Conservation (phyloP, 768 basidiomycete genomes). For the Suillus plorans region DNA sequence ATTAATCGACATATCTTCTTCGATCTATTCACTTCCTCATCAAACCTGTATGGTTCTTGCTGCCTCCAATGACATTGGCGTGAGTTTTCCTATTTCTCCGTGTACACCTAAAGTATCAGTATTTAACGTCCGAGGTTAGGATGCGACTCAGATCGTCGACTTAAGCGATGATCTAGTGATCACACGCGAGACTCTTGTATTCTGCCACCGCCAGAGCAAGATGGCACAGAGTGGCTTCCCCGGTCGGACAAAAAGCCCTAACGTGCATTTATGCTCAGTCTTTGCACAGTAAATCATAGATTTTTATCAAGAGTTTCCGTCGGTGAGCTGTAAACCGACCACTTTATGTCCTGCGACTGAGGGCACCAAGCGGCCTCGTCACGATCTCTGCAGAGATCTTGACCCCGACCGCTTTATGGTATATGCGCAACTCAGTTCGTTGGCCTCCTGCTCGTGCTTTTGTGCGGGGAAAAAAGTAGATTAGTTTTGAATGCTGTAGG, state of each 20-base stretch:
- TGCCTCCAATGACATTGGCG: background rate
- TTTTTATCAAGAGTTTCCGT: background rate
- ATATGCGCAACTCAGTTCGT: background rate
- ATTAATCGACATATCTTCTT: background rate
- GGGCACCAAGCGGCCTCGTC: background rate
- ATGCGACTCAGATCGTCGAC: background rate
- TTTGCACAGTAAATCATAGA: background rate
- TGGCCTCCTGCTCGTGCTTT: background rate
- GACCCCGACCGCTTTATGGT: background rate
- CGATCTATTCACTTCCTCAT: background rate
- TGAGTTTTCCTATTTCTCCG: background rate
- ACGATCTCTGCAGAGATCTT: background rate
- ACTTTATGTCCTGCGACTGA: background rate
- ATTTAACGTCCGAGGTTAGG: background rate
- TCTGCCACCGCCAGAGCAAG: background rate
- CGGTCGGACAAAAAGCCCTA: background rate
- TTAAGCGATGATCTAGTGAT: background rate
- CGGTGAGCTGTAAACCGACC: background rate
- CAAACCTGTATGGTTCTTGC: background rate
- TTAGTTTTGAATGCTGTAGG: background rate
- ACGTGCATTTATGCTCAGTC: background rate
- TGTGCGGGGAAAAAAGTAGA: background rate
- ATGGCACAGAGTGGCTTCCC: background rate
- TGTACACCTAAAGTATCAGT: background rate
- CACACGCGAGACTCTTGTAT: background rate